Conservation (phyloP, 2,329 filamentous ascomycete species). For the Fonsecaea pugnacius region DNA sequence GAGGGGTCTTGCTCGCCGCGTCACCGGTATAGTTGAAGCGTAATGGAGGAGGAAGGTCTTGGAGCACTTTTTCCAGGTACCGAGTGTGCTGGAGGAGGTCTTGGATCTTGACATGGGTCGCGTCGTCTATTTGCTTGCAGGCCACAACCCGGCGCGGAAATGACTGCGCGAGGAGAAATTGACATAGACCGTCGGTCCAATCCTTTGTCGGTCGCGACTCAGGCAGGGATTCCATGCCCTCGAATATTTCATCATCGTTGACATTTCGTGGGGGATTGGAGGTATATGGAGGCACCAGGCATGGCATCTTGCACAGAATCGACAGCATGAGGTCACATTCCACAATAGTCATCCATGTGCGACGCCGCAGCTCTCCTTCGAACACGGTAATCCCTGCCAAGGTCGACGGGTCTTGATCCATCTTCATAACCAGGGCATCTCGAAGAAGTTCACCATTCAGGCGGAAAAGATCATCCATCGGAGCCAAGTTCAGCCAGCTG, state of each 20-base stretch:
- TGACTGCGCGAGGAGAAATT: constrained; percentile 34
- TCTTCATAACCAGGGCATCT: constrained; percentile 31
- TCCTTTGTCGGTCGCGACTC: constrained; percentile 28
- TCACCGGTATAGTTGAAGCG: constrained; percentile 33
- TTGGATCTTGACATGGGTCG: constrained; percentile 19
- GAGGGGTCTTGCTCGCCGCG: constrained; percentile 32
- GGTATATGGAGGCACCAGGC: constrained; percentile 32
- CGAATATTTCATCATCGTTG: constrained; percentile 34
- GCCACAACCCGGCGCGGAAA: constrained; percentile 33
- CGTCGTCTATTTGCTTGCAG: constrained; percentile 30
- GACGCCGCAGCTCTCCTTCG: constrained; percentile 40
- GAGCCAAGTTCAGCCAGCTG: constrained; percentile 29
- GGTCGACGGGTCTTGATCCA: constrained; percentile 31
- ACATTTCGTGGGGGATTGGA: constrained; percentile 32
- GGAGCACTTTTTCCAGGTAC: constrained; percentile 33
- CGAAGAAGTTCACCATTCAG: constrained; percentile 33
- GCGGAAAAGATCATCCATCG: constrained; percentile 31
- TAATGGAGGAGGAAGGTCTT: constrained; percentile 32
- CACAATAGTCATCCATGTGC: constrained; percentile 41
- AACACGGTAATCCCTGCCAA: constrained; percentile 26
- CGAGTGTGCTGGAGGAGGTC: constrained; percentile 33
- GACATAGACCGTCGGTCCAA: constrained; percentile 37
- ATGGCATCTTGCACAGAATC: constrained; percentile 36
- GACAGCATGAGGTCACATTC: constrained; percentile 40
- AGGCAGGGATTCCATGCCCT: constrained; percentile 25